A percentile compares a stretch with the other conserved stretches of the same genome.
Evolutionary conservation across 768 basidiomycete genomes (phyloP).

Genomic region (Xanthoconium purpureum): DNA sequence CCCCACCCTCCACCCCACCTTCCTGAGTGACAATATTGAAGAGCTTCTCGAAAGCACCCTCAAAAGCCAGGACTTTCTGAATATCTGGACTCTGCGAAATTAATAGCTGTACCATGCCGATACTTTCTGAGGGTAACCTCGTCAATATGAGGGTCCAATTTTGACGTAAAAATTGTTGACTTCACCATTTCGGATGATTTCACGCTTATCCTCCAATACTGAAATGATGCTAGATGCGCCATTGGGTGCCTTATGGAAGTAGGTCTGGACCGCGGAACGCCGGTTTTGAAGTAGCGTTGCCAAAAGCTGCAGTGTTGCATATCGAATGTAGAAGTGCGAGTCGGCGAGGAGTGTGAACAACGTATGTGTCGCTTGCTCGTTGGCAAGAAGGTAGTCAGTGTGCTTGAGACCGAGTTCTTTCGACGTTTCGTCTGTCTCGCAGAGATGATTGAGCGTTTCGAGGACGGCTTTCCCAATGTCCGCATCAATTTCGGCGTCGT

Average conservation of each 20-base stretch:
- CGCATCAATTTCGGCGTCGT: conserved; percentile 86
- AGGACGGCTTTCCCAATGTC: conserved; percentile 91
- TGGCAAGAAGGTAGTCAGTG: conserved; percentile 74
- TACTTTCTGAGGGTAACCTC: conserved; percentile 56
- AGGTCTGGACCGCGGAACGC: conserved; percentile 78
- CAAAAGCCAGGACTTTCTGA: conserved; percentile 95
- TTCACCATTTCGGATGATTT: conserved; percentile 86
- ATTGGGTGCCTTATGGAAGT: conserved; percentile 82
- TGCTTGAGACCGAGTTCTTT: conserved; percentile 77
- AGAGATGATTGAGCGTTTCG: conserved; percentile 84
- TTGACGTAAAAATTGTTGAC: not conserved
- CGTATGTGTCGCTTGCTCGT: conserved; percentile 67
- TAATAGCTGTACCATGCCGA: conserved; percentile 77
- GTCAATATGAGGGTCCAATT: conserved; percentile 5
- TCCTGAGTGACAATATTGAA: conserved; percentile 85
- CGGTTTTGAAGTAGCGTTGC: conserved; percentile 79
- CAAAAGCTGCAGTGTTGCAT: conserved; percentile 79
- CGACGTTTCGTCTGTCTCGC: conserved; percentile 66
- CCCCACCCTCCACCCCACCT: conserved; percentile 89
- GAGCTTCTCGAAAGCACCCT: conserved; percentile 93
- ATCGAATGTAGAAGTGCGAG: conserved; percentile 80
- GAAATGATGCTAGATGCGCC: conserved; percentile 73
- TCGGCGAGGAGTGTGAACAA: conserved; percentile 76
- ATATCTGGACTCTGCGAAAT: conserved; percentile 88
- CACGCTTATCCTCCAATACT: conserved; percentile 78